phyloP scores from a whole-genome alignment of 148 eudicot genomes.

The Fagopyrum homotropicum region DNA sequence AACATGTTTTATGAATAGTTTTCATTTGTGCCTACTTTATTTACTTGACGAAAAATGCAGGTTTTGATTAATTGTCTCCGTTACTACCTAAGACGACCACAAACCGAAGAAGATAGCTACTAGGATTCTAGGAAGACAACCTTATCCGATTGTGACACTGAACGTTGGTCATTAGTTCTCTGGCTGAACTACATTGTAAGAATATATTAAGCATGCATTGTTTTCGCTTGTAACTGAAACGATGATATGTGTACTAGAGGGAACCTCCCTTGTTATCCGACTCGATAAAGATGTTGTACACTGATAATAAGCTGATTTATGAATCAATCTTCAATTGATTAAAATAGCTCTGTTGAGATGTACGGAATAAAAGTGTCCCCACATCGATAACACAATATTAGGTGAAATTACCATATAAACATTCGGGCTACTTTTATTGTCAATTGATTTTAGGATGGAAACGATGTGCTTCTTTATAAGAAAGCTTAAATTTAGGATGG shows the following conservation, averaged over 20 bases:
- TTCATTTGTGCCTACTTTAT: not conserved
- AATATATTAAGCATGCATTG: not conserved
- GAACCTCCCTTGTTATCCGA: not conserved
- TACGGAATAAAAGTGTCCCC: too few relatives aligned
- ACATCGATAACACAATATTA: too few relatives aligned
- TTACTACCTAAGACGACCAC: conserved; percentile 79
- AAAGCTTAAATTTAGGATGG: too few relatives aligned
- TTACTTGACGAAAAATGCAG: conserved; percentile 29
- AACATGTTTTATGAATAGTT: not conserved
- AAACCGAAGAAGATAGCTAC: conserved; percentile 85
- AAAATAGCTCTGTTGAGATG: not conserved
- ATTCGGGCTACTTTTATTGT: too few relatives aligned
- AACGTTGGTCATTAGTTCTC: not conserved
- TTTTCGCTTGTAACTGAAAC: not conserved
- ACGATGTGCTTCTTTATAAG: too few relatives aligned
- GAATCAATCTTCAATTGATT: not conserved
- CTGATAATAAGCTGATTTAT: not conserved
- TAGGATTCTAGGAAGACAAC: conserved; percentile 42
- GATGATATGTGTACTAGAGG: not conserved
- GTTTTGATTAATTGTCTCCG: conserved; percentile 74
- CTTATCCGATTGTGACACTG: not conserved
- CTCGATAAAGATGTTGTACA: not conserved
- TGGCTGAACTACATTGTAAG: not conserved
- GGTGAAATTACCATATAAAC: too few relatives aligned
- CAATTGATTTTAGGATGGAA: too few relatives aligned